Conservation (phyloP, 306 rosid species). For the Medicago lupulina region DNA sequence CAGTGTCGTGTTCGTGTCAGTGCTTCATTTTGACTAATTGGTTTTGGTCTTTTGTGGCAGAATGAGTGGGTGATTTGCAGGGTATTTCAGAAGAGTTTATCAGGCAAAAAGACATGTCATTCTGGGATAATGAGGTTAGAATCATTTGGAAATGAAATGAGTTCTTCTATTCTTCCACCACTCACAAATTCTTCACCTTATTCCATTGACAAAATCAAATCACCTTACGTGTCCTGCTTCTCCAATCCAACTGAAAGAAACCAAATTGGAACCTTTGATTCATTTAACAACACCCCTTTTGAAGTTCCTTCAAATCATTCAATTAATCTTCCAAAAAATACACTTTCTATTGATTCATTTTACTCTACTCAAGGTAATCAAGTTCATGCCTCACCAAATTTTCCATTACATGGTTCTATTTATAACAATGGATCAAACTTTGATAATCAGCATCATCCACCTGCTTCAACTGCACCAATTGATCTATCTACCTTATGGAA, state of each 20-base stretch:
- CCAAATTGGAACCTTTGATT: slow-evolving; percentile 52
- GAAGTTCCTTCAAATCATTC: slow-evolving; percentile 43
- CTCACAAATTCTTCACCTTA: slow-evolving; percentile 61
- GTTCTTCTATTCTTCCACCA: slow-evolving; percentile 65
- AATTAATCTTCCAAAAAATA: slow-evolving; percentile 37
- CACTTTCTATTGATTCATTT: slow-evolving; percentile 15
- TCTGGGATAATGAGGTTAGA: slow-evolving; percentile 54
- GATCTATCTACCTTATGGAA: slow-evolving; percentile 62
- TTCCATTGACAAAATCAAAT: slow-evolving; percentile 48
- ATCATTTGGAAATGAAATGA: slow-evolving; percentile 53
- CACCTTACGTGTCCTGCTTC: slow-evolving; percentile 99
- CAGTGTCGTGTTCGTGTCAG: not conserved
- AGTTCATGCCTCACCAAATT: slow-evolving; percentile 32
- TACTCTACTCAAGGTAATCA: slow-evolving; percentile 46
- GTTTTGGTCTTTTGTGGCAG: slow-evolving; percentile 49
- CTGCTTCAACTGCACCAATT: slow-evolving; percentile 49
- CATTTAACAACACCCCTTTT: slow-evolving; percentile 49
- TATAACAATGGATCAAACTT: slow-evolving; percentile 45
- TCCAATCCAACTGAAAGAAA: slow-evolving; percentile 71
- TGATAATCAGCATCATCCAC: slow-evolving; percentile 49
- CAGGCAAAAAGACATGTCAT: slow-evolving; percentile 66
- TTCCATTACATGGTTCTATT: slow-evolving; percentile 42
- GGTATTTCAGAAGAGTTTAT: slow-evolving; percentile 66
- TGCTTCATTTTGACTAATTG: not conserved
- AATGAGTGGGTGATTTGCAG: slow-evolving; percentile 93